phyloP scores from a whole-genome alignment of 495 filamentous ascomycete genomes.

The Oidiodendron maius region DNA sequence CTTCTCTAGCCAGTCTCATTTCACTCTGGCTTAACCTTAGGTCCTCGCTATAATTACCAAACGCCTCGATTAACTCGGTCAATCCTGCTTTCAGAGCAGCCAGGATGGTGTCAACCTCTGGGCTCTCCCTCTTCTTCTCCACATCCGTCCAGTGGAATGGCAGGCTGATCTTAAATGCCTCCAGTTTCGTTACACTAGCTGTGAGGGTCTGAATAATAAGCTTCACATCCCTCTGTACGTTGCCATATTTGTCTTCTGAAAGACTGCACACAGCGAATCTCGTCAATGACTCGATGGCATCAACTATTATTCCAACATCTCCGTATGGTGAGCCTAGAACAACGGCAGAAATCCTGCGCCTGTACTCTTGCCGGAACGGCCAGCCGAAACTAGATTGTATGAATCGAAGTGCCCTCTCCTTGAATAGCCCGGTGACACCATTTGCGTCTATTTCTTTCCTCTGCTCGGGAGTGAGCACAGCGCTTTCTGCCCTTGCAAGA shows the following conservation, averaged over 20 bases:
- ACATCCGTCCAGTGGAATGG: constrained; percentile 81
- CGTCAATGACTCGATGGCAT: constrained; percentile 65
- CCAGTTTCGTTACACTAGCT: constrained; percentile 57
- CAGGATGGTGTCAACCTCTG: constrained; percentile 59
- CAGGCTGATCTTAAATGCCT: constrained; percentile 55
- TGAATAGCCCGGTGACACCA: constrained; percentile 31
- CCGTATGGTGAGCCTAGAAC: constrained; percentile 66
- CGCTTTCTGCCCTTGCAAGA: constrained; percentile 27
- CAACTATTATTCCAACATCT: constrained; percentile 55
- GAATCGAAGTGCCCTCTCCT: constrained; percentile 29
- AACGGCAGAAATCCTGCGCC: constrained; percentile 49
- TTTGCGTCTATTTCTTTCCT: constrained; percentile 35
- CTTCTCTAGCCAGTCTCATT: constrained; percentile 62
- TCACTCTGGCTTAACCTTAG: constrained; percentile 60
- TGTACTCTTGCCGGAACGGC: constrained; percentile 66
- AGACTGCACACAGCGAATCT: constrained; percentile 66
- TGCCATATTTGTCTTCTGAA: constrained; percentile 79
- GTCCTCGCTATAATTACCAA: constrained; percentile 62
- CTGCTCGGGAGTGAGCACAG: constrained; percentile 39
- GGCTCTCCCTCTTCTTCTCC: constrained; percentile 33
- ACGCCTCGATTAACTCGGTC: constrained; percentile 53
- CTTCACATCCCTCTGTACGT: constrained; percentile 74
- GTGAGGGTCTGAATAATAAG: constrained; percentile 66
- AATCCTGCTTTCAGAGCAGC: constrained; percentile 54
- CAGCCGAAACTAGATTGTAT: constrained; percentile 54